Evolutionary conservation across 2,329 filamentous ascomycete species (phyloP).

Genomic region (Phialemoniopsis sp.): DNA sequence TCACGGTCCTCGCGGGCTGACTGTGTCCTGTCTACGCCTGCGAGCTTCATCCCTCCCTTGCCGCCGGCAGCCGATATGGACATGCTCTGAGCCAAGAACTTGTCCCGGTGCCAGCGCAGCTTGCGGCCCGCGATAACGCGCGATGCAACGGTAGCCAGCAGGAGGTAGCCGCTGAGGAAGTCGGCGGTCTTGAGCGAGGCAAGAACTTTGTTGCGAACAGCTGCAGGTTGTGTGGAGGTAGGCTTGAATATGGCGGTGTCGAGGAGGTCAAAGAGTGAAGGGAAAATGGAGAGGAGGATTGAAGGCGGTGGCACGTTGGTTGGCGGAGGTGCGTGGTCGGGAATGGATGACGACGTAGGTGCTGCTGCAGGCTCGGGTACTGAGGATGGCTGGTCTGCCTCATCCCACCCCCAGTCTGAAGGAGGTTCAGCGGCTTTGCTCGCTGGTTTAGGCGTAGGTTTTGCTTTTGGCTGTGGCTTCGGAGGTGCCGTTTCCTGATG

Average conservation of each 20-base stretch:
- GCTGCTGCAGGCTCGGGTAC: background rate
- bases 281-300: conserved; percentile 73
- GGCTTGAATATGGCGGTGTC: conserved; percentile 62
- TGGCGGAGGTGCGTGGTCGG: conserved; percentile 53
- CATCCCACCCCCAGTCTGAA: too few species aligned
- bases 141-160: conserved; percentile 64
- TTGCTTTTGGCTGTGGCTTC: too few species aligned
- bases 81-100: conserved; percentile 80
- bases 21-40: conserved; percentile 79
- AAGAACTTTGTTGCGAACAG: conserved; percentile 59
- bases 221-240: conserved; percentile 52
- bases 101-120: conserved; percentile 86
- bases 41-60: conserved; percentile 83
- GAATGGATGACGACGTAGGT: conserved; percentile 2
- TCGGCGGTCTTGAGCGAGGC: conserved; percentile 56
- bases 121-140: conserved; percentile 81
- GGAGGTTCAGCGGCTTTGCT: conserved; percentile 9
- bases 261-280: conserved; percentile 63
- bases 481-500: background rate
- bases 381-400: background rate
- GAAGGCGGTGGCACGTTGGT: conserved; percentile 88
- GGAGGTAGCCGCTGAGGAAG: conserved; percentile 63
- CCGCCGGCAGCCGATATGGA: conserved; percentile 69
- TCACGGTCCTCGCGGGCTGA: conserved; percentile 81
- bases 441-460: conserved; percentile 9